Evolutionary conservation across 2,329 filamentous ascomycete species (phyloP).

Genomic region (Xylariaceae sp.): DNA sequence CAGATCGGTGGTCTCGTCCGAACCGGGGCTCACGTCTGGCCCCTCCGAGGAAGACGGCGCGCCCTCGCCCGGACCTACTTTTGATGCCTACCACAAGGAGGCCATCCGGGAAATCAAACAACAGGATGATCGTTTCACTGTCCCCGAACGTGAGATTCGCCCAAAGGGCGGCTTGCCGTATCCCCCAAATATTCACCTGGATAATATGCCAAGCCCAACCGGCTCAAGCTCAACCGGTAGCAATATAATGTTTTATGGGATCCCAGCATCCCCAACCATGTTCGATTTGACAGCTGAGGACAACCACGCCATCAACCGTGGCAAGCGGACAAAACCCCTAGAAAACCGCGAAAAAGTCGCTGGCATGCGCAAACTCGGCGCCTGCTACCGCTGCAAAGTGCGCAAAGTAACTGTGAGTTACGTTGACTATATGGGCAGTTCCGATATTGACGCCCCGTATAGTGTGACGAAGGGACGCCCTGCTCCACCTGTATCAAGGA

Average conservation of each 20-base stretch:
- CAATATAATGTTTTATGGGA: conserved; percentile 23
- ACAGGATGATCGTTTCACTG: conserved; percentile 31
- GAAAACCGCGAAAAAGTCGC: conserved; percentile 41
- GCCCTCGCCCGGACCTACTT: conserved; percentile 27
- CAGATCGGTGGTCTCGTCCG: conserved; percentile 31
- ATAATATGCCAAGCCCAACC: conserved; percentile 21
- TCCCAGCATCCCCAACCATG: conserved; percentile 20
- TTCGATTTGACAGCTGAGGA: conserved; percentile 19
- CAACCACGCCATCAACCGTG: conserved; percentile 24
- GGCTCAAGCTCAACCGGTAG: conserved; percentile 21
- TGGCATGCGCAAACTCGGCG: conserved; percentile 44
- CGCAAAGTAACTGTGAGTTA: conserved; percentile 44
- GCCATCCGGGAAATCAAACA: conserved; percentile 29
- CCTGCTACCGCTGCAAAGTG: conserved; percentile 45
- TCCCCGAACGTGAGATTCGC: conserved; percentile 30
- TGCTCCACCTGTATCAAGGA: conserved; percentile 28
- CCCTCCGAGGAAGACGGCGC: conserved; percentile 33
- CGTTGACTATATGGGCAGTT: conserved; percentile 20
- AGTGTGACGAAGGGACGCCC: conserved; percentile 38
- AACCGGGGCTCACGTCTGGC: conserved; percentile 32
- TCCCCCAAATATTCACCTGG: conserved; percentile 29
- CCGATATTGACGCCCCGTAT: conserved; percentile 16
- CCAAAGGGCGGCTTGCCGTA: conserved; percentile 29
- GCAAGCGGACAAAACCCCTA: conserved; percentile 29
- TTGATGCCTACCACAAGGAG: conserved; percentile 27